phyloP scores from a whole-genome alignment of 2,329 filamentous ascomycete genomes.

The Cladorrhinum sp. region DNA sequence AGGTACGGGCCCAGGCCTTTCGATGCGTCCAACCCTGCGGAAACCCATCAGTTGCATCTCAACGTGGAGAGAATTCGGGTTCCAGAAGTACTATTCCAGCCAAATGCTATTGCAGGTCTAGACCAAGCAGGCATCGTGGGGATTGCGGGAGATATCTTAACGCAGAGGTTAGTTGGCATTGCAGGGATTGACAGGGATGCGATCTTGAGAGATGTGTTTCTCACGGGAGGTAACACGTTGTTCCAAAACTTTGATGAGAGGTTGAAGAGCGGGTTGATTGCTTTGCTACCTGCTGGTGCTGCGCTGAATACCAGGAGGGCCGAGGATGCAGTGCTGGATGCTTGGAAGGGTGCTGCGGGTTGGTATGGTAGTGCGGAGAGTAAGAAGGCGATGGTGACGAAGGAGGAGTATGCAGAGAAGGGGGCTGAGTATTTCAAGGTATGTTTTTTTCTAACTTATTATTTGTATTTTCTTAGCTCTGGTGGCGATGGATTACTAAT shows the following conservation, averaged over 20 bases:
- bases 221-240: constrained; percentile 89
- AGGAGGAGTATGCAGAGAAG: constrained; percentile 86
- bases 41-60: constrained; percentile 86
- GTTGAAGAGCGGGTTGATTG: constrained; percentile 67
- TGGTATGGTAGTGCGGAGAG: constrained; percentile 69
- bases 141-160: constrained; percentile 85
- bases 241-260: constrained; percentile 86
- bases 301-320: constrained; percentile 71
- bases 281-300: constrained; percentile 67
- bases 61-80: constrained; percentile 96
- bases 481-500: constrained; percentile 11
- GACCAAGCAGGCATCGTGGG: constrained; percentile 94
- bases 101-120: constrained; percentile 76
- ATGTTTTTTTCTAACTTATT: constrained; percentile 29
- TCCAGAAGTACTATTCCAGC: constrained; percentile 90
- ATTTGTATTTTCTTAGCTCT: constrained; percentile 7
- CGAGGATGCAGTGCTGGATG: constrained; percentile 74
- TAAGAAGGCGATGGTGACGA: constrained; percentile 65
- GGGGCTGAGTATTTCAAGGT: constrained; percentile 92
- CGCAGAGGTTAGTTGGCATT: constrained; percentile 66
- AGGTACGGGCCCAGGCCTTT: constrained; percentile 83
- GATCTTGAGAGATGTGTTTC: constrained; percentile 81
- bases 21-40: constrained; percentile 71
- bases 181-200: constrained; percentile 54
- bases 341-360: constrained; percentile 86